Evolutionary conservation across 495 filamentous ascomycete genomes (phyloP), one percentile per base, ranked within the genome.

Genomic region (Oidiodendron maius): DNA sequence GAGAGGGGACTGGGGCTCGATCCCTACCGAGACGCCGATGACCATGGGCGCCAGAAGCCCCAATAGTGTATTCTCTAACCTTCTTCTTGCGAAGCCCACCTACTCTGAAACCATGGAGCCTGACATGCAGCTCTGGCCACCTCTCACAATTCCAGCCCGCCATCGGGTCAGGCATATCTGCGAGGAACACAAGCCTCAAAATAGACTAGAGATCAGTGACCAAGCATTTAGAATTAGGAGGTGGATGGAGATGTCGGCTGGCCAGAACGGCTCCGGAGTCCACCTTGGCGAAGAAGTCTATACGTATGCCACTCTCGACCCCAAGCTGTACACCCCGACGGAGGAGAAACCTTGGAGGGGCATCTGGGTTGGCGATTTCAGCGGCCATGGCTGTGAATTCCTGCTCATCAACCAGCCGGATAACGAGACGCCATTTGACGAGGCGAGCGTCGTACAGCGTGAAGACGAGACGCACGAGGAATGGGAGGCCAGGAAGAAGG

Each of bases 281-380:
- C 68, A 68, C 30, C 69, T 79, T 28, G 78, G 74, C n/a, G 83
- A 89, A 51, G 75, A 81, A 12, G 64, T 91, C 21, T 69, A 77
- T 23, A 95, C 86, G 1, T 96, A 81, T 53, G 74, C 84, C 12
- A 90, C 91, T 0, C 71, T 97, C 2, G 78, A 85, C 46, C 74
- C 78, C 12, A 69, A 65, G 3, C 60, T 81, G 18, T 96, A 93
- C 59, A 89, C 81, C 0, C 88, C 90, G 0, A 91, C 89, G 0
- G 61, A 64, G n/a, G 70, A 80, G 34, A 88, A 89, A 61, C 91
- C 89, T 1, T 95, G 77, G 59, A 82, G 86, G 52, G 91, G 91
- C 0, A 84, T 97, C 18, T 97, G 87, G 87, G 84, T 91, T 9
- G 91, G 91, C 3, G 89, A 96, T 59, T 96, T 94, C 58, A 82